Evolutionary conservation across 106 monocot species (phyloP).

Genomic region (Dendrobium nobile): DNA sequence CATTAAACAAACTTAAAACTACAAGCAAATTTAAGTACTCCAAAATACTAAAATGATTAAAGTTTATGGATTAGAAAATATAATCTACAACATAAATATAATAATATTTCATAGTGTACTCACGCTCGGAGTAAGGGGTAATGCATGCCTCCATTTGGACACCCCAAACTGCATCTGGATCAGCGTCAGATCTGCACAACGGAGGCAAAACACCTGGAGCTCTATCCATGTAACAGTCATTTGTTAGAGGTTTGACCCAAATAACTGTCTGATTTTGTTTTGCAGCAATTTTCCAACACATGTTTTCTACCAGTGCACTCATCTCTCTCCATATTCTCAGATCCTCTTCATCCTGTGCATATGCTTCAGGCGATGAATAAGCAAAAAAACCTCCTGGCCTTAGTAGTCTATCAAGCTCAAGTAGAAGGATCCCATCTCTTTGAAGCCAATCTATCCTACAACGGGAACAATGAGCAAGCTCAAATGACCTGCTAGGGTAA

Average conservation of each 20-base stretch:
- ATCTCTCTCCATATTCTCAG: slow-evolving; percentile 58
- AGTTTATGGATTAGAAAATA: not conserved
- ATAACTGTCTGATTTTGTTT: slow-evolving; percentile 68
- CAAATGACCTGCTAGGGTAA: slow-evolving; percentile 65
- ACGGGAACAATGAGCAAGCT: slow-evolving; percentile 74
- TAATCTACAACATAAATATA: not conserved
- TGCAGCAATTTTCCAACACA: slow-evolving; percentile 70
- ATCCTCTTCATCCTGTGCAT: slow-evolving; percentile 71
- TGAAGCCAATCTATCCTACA: slow-evolving; percentile 81
- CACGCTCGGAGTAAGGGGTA: slow-evolving; percentile 55
- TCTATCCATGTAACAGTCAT: slow-evolving; percentile 59
- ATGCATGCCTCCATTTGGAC: slow-evolving; percentile 62
- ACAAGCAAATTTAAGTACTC: not conserved
- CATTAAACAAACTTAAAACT: not conserved
- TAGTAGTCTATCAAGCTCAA: slow-evolving; percentile 63
- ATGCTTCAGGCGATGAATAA: slow-evolving; percentile 75
- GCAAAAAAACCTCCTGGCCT: slow-evolving; percentile 68
- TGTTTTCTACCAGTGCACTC: slow-evolving; percentile 52
- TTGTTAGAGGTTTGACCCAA: slow-evolving; percentile 67
- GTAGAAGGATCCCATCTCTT: slow-evolving; percentile 63
- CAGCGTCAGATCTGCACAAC: slow-evolving; percentile 44
- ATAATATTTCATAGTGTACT: slow-evolving; percentile 14
- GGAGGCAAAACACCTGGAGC: slow-evolving; percentile 38
- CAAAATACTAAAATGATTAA: not conserved
- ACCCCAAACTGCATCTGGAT: slow-evolving; percentile 65